These are phyloP conservation scores for Lactifluus volemus DNA, from an alignment of 768 basidiomycete species.

Conservation along the genomic window DNA sequence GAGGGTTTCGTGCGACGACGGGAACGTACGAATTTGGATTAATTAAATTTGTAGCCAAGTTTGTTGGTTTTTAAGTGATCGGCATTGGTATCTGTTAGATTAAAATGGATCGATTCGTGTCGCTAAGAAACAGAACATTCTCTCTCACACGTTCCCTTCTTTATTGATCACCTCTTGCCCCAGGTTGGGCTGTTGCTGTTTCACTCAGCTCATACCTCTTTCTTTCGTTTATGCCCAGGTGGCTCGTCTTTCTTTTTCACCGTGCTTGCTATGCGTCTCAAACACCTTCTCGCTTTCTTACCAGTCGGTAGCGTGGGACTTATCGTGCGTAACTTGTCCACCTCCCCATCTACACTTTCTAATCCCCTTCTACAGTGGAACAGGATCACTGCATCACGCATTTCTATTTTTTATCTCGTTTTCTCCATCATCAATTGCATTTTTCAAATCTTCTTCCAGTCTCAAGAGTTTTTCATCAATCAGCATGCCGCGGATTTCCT, in stretches of 20 bases:
- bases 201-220: conserved; percentile 13
- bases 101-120: neutral
- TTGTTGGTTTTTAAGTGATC: conserved; percentile 50
- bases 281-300: conserved; percentile 31
- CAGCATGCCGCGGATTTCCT: conserved; percentile 47
- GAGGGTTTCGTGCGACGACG: conserved; percentile 40
- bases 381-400: conserved; percentile 57
- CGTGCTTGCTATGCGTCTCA: conserved; percentile 30
- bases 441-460: conserved; percentile 62
- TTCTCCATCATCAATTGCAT: conserved; percentile 60
- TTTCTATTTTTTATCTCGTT: conserved; percentile 55
- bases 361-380: conserved; percentile 41
- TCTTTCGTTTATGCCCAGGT: conserved; percentile 32
- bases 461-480: conserved; percentile 57
- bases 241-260: conserved; percentile 29
- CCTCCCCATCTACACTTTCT: neutral
- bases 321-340: conserved; percentile 33
- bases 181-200: conserved; percentile 14
- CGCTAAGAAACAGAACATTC: neutral
- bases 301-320: conserved; percentile 35
- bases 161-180: neutral
- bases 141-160: neutral
- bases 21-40: conserved; percentile 22
- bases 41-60: conserved; percentile 29
- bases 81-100: conserved; percentile 56